phyloP scores from a whole-genome alignment of 306 rosid species.

The Castanea sativa region DNA sequence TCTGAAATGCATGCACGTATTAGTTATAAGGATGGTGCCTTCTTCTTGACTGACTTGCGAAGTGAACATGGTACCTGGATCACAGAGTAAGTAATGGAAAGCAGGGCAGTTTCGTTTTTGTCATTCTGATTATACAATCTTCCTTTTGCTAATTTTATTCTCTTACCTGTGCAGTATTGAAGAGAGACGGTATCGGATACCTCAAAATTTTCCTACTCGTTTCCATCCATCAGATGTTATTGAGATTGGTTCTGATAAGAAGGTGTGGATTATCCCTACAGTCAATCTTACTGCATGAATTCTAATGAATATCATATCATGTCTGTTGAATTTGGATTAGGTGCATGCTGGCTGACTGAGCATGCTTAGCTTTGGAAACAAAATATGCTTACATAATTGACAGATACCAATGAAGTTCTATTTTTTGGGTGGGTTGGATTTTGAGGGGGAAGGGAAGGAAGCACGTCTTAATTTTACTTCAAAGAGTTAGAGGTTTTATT shows the following conservation, averaged over 20 bases:
- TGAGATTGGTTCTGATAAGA: constrained; percentile 75
- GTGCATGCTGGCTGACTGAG: background rate
- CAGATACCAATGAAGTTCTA: too few relatives aligned
- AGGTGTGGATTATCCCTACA: constrained; percentile 41
- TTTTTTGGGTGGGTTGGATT: too few relatives aligned
- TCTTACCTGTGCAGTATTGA: constrained; percentile 50
- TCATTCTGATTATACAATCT: background rate
- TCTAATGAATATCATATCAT: background rate
- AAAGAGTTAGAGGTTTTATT: too few relatives aligned
- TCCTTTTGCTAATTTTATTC: background rate
- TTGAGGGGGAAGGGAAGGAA: too few relatives aligned
- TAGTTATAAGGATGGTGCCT: constrained; percentile 67
- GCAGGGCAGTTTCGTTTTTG: background rate
- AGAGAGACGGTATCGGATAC: constrained; percentile 57
- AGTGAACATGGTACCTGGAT: constrained; percentile 86
- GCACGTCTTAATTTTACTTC: too few relatives aligned
- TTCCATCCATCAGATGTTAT: constrained; percentile 60
- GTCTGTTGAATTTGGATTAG: background rate
- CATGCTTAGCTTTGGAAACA: background rate
- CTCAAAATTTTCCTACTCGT: constrained; percentile 59
- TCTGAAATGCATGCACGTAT: constrained; percentile 73
- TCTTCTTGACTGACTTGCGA: constrained; percentile 73
- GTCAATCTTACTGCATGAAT: background rate
- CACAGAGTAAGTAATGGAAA: constrained; percentile 58
- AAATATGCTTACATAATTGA: background rate